A percentile compares a stretch with the other conserved stretches of the same genome.
Evolutionary conservation across 345 rosid genomes (phyloP).

Genomic region (Crucihimalaya himalaica): DNA sequence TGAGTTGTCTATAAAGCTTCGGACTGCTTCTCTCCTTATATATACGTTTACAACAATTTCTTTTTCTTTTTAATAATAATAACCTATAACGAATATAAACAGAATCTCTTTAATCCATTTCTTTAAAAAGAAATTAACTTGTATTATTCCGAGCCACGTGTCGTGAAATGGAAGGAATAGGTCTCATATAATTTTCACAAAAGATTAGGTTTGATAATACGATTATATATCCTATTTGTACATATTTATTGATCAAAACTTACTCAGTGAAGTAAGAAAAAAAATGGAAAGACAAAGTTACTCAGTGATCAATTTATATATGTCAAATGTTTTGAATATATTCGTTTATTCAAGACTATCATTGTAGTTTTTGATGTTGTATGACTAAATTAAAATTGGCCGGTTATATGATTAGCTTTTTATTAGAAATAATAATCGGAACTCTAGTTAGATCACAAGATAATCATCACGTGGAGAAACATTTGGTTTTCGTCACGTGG

Average conservation of each 20-base stretch:
- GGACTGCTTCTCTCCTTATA: constrained; percentile 33
- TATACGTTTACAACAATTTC: background rate
- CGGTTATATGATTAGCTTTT: background rate
- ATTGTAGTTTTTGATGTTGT: background rate
- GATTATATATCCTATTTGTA: background rate
- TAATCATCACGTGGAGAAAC: constrained; percentile 26
- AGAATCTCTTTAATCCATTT: background rate
- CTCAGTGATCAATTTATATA: background rate
- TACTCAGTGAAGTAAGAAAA: background rate
- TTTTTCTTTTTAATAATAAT: constrained; percentile 2
- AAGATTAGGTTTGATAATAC: background rate
- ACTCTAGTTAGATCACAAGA: constrained; percentile 25
- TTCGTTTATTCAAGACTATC: background rate
- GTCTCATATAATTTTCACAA: background rate
- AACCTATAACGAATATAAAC: background rate
- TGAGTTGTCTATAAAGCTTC: constrained; percentile 6
- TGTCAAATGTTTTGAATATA: background rate
- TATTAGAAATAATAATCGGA: background rate
- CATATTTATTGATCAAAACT: background rate
- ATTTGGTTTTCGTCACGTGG: no score
- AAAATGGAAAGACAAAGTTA: background rate
- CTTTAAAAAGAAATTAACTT: background rate
- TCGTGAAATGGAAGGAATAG: background rate
- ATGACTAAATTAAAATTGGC: background rate
- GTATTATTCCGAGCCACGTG: background rate